Evolutionary conservation across 768 basidiomycete genomes (phyloP).

Genomic region (Holtermannia corniformis): DNA sequence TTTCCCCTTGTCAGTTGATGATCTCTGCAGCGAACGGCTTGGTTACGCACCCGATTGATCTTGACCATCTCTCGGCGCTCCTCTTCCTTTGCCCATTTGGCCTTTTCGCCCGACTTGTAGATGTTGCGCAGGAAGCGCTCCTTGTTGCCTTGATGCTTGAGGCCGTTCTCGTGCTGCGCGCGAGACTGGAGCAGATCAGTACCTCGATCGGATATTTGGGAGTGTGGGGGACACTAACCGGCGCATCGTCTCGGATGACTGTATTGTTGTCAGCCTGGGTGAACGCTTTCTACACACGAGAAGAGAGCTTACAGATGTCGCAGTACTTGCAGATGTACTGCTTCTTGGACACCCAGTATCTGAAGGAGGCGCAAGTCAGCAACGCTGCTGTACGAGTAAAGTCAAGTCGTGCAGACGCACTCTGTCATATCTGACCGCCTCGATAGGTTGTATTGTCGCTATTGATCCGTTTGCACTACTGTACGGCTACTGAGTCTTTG

Average conservation of each 20-base stretch:
- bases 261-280: background rate
- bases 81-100: conserved; percentile 44
- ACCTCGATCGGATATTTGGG: background rate
- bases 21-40: no score
- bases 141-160: conserved; percentile 87
- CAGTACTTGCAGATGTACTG: conserved; percentile 92
- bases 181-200: conserved; percentile 54
- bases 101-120: conserved; percentile 70
- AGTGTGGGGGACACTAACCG: conserved; percentile 31
- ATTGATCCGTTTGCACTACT: no score
- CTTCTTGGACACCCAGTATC: conserved; percentile 42
- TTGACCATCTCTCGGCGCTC: conserved; percentile 78
- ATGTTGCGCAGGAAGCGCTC: conserved; percentile 85
- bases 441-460: no score
- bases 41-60: conserved; percentile 61
- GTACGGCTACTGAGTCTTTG: no score
- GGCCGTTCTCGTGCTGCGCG: conserved; percentile 81
- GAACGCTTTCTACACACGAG: background rate
- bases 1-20: no score
- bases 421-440: conserved; percentile 27
- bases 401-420: conserved; percentile 7
- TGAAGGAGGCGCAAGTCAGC: conserved; percentile 7
- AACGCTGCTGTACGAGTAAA: background rate
- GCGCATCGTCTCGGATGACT: conserved; percentile 84
- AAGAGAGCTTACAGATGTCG: conserved; percentile 52